Evolutionary conservation across 306 rosid species (phyloP).

Genomic region (Prunus salicina): DNA sequence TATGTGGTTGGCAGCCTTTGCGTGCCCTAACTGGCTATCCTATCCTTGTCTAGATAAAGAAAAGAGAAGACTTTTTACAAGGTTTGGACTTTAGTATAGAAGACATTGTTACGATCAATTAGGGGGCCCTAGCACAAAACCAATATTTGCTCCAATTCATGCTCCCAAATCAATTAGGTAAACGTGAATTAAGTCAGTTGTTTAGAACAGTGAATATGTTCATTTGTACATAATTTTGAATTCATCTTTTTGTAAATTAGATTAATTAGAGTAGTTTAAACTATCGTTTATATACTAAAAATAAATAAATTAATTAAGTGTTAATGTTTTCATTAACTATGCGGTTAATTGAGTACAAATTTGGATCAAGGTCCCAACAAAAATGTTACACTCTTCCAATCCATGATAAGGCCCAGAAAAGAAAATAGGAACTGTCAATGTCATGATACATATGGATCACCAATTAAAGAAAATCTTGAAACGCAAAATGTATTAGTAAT

Average conservation of each 20-base stretch:
- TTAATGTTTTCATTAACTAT: background rate
- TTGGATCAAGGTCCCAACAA: background rate
- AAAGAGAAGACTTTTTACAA: background rate
- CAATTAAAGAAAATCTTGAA: background rate
- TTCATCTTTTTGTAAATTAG: no score
- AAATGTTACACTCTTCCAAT: background rate
- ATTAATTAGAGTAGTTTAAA: no score
- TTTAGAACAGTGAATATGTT: accelerated
- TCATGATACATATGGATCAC: background rate
- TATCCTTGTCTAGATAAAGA: background rate
- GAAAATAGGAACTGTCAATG: background rate
- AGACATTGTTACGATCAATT: background rate
- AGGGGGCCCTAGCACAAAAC: background rate
- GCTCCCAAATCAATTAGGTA: no score
- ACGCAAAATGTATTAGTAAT: background rate
- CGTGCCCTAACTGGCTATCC: background rate
- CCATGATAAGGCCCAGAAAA: background rate
- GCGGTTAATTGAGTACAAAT: background rate
- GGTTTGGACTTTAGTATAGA: background rate
- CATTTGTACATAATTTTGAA: no score
- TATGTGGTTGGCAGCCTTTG: background rate
- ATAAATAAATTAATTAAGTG: background rate
- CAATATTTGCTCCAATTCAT: background rate
- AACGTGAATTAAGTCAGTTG: accelerated
- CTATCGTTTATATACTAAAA: no score